Conservation (phyloP, 1,139 yeast species). For the Pneumocystis sp. region DNA sequence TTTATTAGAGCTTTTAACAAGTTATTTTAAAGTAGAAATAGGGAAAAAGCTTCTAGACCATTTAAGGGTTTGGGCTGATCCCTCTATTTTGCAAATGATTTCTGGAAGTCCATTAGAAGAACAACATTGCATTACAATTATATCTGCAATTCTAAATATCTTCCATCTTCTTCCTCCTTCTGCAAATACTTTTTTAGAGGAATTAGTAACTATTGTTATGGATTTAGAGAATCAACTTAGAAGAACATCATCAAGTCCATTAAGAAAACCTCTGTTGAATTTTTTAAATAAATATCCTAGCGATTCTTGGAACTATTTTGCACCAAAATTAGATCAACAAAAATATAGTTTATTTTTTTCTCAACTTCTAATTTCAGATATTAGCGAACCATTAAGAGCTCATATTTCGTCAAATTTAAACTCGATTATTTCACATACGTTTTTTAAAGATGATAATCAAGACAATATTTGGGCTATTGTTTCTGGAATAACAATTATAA, state of each 20-base stretch:
- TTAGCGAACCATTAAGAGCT: constrained; percentile 9
- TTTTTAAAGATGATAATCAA: background rate
- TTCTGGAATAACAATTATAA: background rate
- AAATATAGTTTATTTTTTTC: constrained; percentile 47
- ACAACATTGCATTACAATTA: constrained; percentile 69
- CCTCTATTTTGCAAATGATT: constrained; percentile 52
- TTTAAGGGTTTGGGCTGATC: constrained; percentile 92
- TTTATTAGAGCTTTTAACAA: constrained; percentile 67
- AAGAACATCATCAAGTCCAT: constrained; percentile 76
- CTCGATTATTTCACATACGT: background rate
- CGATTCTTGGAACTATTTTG: constrained; percentile 59
- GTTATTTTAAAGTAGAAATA: constrained; percentile 90
- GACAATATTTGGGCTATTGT: background rate
- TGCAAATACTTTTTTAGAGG: constrained; percentile 84
- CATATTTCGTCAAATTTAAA: background rate
- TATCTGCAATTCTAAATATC: constrained; percentile 78
- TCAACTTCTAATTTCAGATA: constrained; percentile 14
- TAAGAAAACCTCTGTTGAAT: constrained; percentile 79
- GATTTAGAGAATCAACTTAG: constrained; percentile 71
- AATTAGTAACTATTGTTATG: constrained; percentile 59
- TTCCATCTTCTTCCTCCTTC: constrained; percentile 85
- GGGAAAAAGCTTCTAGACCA: constrained; percentile 89
- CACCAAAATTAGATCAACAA: constrained; percentile 50
- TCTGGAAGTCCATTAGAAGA: constrained; percentile 64
- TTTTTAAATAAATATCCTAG: constrained; percentile 71